These are phyloP conservation scores for Penicillium sp. DNA, from an alignment of 2,329 filamentous ascomycete species.

Conservation along the genomic window DNA sequence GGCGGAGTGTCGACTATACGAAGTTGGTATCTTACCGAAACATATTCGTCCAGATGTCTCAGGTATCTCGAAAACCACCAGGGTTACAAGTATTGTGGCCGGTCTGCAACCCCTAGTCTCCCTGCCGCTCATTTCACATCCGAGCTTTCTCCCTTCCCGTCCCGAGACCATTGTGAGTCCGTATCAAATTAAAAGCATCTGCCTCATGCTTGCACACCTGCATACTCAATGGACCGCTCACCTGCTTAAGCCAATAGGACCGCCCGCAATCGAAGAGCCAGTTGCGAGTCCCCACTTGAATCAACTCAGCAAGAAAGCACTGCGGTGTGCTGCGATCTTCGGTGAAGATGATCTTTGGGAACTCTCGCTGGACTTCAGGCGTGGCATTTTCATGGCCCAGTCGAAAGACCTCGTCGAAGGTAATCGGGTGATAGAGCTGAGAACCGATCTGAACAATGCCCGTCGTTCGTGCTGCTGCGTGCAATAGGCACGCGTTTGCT, in stretches of 20 bases:
- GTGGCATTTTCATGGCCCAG: conserved; percentile 23
- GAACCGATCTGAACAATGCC: conserved; percentile 34
- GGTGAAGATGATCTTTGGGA: conserved; percentile 31
- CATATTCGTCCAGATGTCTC: background rate
- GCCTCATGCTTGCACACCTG: conserved; percentile 26
- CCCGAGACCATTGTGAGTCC: conserved; percentile 24
- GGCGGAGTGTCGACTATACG: background rate
- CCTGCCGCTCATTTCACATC: conserved; percentile 13
- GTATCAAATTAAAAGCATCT: conserved; percentile 24
- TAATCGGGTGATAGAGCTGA: conserved; percentile 30
- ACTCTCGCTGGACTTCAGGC: conserved; percentile 20
- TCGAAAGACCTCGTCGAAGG: conserved; percentile 30
- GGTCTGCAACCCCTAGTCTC: background rate
- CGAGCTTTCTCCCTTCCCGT: conserved; percentile 18
- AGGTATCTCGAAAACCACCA: background rate
- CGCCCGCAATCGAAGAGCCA: conserved; percentile 36
- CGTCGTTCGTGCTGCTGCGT: conserved; percentile 31
- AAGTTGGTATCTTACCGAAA: background rate
- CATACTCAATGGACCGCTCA: conserved; percentile 32
- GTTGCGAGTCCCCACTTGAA: conserved; percentile 34
- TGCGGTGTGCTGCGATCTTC: conserved; percentile 29
- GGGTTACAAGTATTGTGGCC: background rate
- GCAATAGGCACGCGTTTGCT: conserved; percentile 34
- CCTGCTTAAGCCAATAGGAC: conserved; percentile 35
- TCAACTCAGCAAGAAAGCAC: conserved; percentile 34